phyloP scores from a whole-genome alignment of 106 monocot species.

The Gastrodia elata region DNA sequence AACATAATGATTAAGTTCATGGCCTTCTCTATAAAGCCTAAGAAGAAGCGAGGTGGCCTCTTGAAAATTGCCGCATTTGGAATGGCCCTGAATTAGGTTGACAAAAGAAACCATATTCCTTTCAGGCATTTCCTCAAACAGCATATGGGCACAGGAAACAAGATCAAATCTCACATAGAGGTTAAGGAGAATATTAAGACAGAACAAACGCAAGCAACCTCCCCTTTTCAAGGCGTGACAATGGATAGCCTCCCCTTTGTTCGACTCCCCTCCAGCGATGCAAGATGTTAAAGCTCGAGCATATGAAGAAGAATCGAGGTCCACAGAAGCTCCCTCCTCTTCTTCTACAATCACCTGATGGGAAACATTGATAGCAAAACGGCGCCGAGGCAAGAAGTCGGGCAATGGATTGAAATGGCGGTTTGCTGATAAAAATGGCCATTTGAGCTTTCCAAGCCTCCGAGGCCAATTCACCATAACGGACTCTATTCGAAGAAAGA shows the following conservation, averaged over 20 bases:
- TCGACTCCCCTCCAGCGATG: conserved; percentile 15
- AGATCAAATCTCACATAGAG: conserved; percentile 44
- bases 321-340: neutral
- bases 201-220: conserved; percentile 52
- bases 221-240: conserved; percentile 47
- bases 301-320: conserved; percentile 33
- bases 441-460: conserved; percentile 8
- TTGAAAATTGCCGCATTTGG: conserved; percentile 10
- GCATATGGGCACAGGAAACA: conserved; percentile 14
- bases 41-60: conserved; percentile 34
- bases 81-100: conserved; percentile 53
- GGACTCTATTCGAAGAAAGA: neutral
- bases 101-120: conserved; percentile 74
- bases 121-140: conserved; percentile 68
- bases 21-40: conserved; percentile 49
- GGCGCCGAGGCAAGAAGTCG: neutral
- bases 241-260: conserved; percentile 44
- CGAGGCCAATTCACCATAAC: neutral
- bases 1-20: conserved; percentile 63
- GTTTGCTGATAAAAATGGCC: conserved; percentile 1
- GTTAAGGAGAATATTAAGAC: conserved; percentile 54
- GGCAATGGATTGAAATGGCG: neutral
- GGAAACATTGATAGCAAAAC: neutral
- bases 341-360: neutral
- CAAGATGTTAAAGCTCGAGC: conserved; percentile 31